Evolutionary conservation across 148 eudicot species (phyloP).

Genomic region (Heliamphora exappendiculata): DNA sequence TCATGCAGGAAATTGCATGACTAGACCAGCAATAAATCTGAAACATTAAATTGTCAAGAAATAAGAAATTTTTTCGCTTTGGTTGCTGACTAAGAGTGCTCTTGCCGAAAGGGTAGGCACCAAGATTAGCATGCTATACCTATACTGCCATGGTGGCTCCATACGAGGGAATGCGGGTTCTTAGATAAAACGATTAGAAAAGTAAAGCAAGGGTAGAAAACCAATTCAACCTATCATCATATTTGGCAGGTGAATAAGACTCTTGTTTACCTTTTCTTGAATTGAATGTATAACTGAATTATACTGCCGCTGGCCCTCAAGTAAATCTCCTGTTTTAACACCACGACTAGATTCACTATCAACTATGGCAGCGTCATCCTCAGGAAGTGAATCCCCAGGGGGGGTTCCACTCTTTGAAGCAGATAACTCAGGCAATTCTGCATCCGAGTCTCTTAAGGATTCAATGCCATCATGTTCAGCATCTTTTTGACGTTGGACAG

Average conservation of each 20-base stretch:
- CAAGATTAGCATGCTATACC: no score
- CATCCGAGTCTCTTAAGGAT: constrained; percentile 51
- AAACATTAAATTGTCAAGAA: not conserved
- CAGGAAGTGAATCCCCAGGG: constrained; percentile 38
- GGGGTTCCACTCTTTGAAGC: constrained; percentile 38
- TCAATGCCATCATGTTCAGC: constrained; percentile 80
- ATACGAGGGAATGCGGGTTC: no score
- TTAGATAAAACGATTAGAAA: no score
- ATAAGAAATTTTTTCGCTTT: no score
- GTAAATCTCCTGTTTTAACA: constrained; percentile 64
- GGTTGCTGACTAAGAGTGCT: no score
- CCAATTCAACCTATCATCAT: not conserved
- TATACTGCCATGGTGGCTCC: no score
- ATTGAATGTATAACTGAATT: constrained; percentile 95
- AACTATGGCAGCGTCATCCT: constrained; percentile 54
- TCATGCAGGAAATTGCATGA: not conserved
- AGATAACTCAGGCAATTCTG: constrained; percentile 37
- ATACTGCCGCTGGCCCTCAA: constrained; percentile 94
- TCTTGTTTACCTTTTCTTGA: constrained; percentile 75
- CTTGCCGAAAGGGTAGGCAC: no score
- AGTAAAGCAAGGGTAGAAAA: no score
- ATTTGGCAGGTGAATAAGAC: not conserved
- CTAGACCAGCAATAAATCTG: not conserved
- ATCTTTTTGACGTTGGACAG: constrained; percentile 97
- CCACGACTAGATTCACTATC: constrained; percentile 34